Evolutionary conservation across 148 eudicot genomes (phyloP).

Genomic region (Nepenthes mirabilis): DNA sequence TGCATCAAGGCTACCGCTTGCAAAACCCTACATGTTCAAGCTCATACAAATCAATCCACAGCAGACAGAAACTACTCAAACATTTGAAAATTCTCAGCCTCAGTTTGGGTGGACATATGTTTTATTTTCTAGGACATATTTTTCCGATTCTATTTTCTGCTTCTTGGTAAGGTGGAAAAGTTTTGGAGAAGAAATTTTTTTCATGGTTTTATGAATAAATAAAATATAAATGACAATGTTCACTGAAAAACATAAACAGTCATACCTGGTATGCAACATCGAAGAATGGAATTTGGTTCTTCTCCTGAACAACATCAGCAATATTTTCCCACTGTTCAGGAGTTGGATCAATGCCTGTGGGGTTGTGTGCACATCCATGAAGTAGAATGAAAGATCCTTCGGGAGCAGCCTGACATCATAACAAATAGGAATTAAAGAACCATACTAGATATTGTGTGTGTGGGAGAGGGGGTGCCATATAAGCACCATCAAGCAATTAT

Average conservation of each 20-base stretch:
- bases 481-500: too few relatives aligned
- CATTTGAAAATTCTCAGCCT: too few relatives aligned
- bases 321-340: constrained; percentile 85
- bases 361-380: constrained; percentile 99
- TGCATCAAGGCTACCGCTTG: constrained; percentile 93
- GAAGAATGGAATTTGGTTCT: constrained; percentile 87
- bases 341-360: constrained; percentile 97
- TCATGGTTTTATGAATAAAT: too few relatives aligned
- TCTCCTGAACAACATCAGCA: constrained; percentile 90
- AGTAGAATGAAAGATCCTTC: constrained; percentile 90
- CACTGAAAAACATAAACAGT: neutral
- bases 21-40: constrained; percentile 57
- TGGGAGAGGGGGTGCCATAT: too few relatives aligned
- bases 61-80: too few relatives aligned
- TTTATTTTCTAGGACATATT: too few relatives aligned
- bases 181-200: too few relatives aligned
- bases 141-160: too few relatives aligned
- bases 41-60: too few relatives aligned
- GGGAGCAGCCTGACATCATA: constrained; percentile 68
- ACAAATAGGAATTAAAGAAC: neutral
- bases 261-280: constrained; percentile 97
- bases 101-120: too few relatives aligned
- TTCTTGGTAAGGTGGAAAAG: too few relatives aligned
- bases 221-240: neutral
- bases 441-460: too few relatives aligned